A percentile compares a stretch with the other conserved stretches of the same genome.
These are phyloP conservation scores for Neurospora discreta DNA, from an alignment of 495 filamentous ascomycete genomes.

Conservation along the genomic window DNA sequence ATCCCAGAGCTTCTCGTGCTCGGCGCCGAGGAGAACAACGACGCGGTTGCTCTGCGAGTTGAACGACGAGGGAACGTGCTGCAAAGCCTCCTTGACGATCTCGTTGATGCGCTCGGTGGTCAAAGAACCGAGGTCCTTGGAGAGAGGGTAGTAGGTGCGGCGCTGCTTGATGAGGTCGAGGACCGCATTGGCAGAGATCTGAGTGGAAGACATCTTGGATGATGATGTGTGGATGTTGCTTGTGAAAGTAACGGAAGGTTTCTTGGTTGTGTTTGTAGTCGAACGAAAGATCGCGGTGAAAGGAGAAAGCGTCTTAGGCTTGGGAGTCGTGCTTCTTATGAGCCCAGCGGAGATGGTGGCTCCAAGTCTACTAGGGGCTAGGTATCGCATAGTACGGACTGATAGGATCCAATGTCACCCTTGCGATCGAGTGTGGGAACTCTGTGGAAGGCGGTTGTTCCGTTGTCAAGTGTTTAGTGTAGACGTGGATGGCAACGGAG, in stretches of 20 bases:
- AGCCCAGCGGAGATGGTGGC: slow-evolving; percentile 3
- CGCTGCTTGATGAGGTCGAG: slow-evolving; percentile 44
- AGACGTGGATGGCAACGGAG: background rate
- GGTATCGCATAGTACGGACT: background rate
- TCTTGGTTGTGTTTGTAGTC: slow-evolving; percentile 4
- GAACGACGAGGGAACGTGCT: slow-evolving; percentile 50
- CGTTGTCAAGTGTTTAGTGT: too few species aligned
- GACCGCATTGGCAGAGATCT: slow-evolving; percentile 27
- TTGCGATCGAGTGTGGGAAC: background rate
- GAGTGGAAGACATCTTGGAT: slow-evolving; percentile 16
- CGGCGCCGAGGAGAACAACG: slow-evolving; percentile 48
- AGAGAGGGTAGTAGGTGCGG: slow-evolving; percentile 48
- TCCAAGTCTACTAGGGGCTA: background rate
- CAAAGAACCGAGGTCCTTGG: slow-evolving; percentile 38
- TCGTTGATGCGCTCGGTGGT: slow-evolving; percentile 41
- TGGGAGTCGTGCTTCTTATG: background rate
- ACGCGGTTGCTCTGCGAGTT: slow-evolving; percentile 55
- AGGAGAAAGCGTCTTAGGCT: too few species aligned
- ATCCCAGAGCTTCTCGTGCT: slow-evolving; percentile 58
- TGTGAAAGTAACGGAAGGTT: slow-evolving; percentile 3
- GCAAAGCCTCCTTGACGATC: slow-evolving; percentile 42
- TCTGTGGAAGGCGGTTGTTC: background rate
- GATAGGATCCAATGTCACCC: background rate
- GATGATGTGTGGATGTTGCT: slow-evolving; percentile 6
- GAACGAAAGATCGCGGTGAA: slow-evolving; percentile 1